Evolutionary conservation across 352 stramenopile genomes (phyloP).

Genomic region (Achlya hypogyna): DNA sequence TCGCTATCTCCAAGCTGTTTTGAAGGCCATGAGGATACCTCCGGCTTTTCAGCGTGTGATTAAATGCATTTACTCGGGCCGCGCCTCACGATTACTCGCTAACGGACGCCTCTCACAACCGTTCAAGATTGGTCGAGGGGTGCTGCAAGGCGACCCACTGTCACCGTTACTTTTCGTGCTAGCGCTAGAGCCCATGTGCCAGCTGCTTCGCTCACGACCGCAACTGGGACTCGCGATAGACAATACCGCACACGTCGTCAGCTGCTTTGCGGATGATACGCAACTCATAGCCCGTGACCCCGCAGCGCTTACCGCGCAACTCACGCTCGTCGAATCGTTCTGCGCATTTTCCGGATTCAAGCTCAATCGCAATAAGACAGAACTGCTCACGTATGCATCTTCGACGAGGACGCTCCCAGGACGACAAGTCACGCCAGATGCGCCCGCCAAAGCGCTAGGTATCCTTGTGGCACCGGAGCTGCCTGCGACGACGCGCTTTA

Average conservation of each 20-base stretch:
- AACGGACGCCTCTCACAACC: conserved; percentile 1
- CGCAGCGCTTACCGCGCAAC: not conserved
- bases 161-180: conserved; percentile 10
- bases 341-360: conserved; percentile 5
- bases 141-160: not conserved
- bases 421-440: not conserved
- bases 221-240: not conserved
- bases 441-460: not conserved
- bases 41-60: not conserved
- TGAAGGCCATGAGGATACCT: not conserved
- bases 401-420: not conserved
- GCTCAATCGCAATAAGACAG: not conserved
- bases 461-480: conserved; percentile 1
- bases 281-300: not conserved
- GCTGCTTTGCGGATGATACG: conserved; percentile 1
- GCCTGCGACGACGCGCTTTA: not conserved
- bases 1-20: not conserved
- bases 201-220: not conserved
- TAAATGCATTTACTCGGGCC: not conserved
- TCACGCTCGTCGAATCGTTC: not conserved
- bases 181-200: conserved; percentile 11
- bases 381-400: not conserved
- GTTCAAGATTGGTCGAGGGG: not conserved
- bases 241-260: not conserved
- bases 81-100: not conserved